Evolutionary conservation across 208 protist genomes (phyloP), one percentile per base, ranked within the genome.

Genomic region (Leishmania gerbilli): DNA sequence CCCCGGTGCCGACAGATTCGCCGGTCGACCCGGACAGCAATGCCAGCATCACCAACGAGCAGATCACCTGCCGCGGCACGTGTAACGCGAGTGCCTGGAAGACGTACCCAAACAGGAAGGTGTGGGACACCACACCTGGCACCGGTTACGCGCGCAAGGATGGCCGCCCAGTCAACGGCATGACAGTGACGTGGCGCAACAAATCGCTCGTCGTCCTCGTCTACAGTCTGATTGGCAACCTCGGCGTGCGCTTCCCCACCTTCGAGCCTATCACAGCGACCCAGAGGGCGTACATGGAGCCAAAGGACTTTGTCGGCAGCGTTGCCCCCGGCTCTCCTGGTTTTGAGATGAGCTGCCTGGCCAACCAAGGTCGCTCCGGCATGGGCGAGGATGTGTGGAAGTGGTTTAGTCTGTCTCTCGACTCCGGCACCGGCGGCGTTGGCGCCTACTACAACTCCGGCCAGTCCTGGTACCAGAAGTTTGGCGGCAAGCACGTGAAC

Each of bases 401-500:
- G 65, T 95, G 91, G 93, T 82, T 71, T 51, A 87, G 71, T n/a
- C 77, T 95, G 58, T 80, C 78, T 72, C 79, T 71, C 76, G 76
- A 77, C 53, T 89, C 88, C 24, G 87, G 88, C 64, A 90, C 80
- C 62, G 93, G 93, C 80, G 79, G 83, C 45, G 87, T 93, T 3
- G 93, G 91, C 62, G 60, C 84, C 31, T 83, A 89, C 69, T 95
- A 97, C 88, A 84, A 74, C 74, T 82, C 74, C 51, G 92, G 90
- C 68, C 60, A 71, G 15, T 94, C 90, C 42, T 97, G 93, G 92
- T 97, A 95, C 77, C 93, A 97, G 68, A 97, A 97, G 82, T 97
- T 97, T 69, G 92, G 93, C 74, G 93, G 93, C 74, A 97, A 95
- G 86, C 93, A 97, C 84, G 67, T 86, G 40, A 67, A 85, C 58